phyloP scores from a whole-genome alignment of 352 stramenopile species.

The Globisporangium abappressorium region DNA sequence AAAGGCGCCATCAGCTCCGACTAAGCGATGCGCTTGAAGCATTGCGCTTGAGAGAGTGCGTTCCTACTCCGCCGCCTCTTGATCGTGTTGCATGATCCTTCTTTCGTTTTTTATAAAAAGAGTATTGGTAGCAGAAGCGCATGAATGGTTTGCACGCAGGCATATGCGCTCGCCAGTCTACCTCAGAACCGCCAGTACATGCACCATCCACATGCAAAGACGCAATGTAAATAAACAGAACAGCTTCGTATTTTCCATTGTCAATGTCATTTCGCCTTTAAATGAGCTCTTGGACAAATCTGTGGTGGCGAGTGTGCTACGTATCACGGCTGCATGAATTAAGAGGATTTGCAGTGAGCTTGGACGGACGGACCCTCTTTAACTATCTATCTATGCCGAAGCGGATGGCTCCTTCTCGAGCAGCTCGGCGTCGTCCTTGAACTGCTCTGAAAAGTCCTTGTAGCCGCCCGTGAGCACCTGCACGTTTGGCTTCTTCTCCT shows the following conservation, averaged over 20 bases:
- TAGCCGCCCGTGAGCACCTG: constrained; percentile 72
- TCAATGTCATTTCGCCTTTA: too few relatives aligned
- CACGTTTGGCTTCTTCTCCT: constrained; percentile 44
- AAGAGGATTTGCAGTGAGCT: not conserved
- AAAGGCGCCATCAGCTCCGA: not conserved
- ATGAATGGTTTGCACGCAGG: not conserved
- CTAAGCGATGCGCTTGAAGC: not conserved
- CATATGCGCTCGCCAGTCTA: not conserved
- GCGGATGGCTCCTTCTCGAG: constrained; percentile 28
- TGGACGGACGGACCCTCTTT: not conserved
- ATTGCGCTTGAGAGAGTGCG: not conserved
- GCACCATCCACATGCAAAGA: not conserved
- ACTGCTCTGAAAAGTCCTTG: constrained; percentile 50
- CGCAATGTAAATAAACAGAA: not conserved
- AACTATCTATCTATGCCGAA: not conserved
- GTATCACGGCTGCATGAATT: not conserved
- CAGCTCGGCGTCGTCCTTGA: constrained; percentile 63
- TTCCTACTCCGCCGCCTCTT: not conserved
- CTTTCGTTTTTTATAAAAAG: not conserved
- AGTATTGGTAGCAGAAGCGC: not conserved
- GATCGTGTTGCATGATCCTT: not conserved
- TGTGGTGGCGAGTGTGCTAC: too few relatives aligned
- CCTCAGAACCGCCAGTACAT: not conserved
- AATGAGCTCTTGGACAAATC: too few relatives aligned
- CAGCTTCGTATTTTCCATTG: not conserved